Evolutionary conservation across 192 early-diverging fungal genomes (phyloP).

Genomic region (Coemansia umbellata): DNA sequence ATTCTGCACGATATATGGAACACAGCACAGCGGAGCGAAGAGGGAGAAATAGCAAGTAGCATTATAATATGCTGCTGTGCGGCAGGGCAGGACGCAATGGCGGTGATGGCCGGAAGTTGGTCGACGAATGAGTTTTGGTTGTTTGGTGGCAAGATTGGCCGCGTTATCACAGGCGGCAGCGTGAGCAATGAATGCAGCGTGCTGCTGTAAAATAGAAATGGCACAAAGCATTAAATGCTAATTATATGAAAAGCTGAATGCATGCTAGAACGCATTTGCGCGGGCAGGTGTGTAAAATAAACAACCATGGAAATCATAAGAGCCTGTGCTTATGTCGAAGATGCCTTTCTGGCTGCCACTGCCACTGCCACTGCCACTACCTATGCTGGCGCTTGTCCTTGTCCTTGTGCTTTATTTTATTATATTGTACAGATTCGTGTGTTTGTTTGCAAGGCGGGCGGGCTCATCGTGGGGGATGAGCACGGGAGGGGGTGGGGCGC

Average conservation of each 20-base stretch:
- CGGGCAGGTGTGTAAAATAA: conserved; percentile 28
- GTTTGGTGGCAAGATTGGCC: conserved; percentile 6
- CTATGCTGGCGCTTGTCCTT: neutral
- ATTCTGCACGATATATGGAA: neutral
- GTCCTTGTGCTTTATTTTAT: neutral
- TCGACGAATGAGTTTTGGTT: conserved; percentile 4
- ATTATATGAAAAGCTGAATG: conserved; percentile 49
- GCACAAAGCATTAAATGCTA: conserved; percentile 34
- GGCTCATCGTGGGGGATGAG: no score
- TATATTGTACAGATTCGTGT: conserved; percentile 2
- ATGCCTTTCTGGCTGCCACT: neutral
- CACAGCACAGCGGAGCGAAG: neutral
- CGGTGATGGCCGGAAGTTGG: neutral
- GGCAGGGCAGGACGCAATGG: neutral
- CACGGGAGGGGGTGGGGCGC: conserved; percentile 8
- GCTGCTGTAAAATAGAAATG: conserved; percentile 28
- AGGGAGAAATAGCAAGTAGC: conserved; percentile 1
- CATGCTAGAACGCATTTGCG: conserved; percentile 19
- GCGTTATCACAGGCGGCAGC: conserved; percentile 1
- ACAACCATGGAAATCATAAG: conserved; percentile 43
- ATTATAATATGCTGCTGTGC: conserved; percentile 4
- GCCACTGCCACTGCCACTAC: neutral
- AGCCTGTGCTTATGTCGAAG: conserved; percentile 12
- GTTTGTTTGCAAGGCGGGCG: no score
- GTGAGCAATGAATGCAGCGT: neutral